These are phyloP conservation scores for Stemphylium lycopersici DNA, from an alignment of 2,329 filamentous ascomycete species.

Conservation along the genomic window DNA sequence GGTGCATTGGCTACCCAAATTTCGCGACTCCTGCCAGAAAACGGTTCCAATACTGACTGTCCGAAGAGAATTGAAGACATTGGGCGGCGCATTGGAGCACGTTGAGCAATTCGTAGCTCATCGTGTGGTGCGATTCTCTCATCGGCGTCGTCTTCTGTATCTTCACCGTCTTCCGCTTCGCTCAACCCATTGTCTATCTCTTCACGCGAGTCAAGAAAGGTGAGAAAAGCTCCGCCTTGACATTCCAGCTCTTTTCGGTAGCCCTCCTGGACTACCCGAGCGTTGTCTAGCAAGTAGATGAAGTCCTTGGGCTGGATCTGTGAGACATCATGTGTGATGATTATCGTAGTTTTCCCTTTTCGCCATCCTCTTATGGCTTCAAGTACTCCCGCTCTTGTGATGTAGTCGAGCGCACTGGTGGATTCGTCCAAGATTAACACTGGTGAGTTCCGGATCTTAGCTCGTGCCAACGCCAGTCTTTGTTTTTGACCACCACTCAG, in stretches of 20 bases:
- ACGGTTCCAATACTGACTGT: slow-evolving; percentile 26
- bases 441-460: slow-evolving; percentile 75
- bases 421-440: slow-evolving; percentile 88
- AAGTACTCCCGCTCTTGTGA: slow-evolving; percentile 71
- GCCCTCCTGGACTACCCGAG: slow-evolving; percentile 72
- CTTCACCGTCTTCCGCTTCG: slow-evolving; percentile 7
- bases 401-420: slow-evolving; percentile 83
- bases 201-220: slow-evolving; percentile 24
- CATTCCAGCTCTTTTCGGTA: slow-evolving; percentile 62
- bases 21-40: slow-evolving; percentile 6
- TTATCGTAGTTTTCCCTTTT: slow-evolving; percentile 80
- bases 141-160: slow-evolving; percentile 18
- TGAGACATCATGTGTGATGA: slow-evolving; percentile 88
- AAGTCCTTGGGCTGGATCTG: slow-evolving; percentile 77
- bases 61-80: slow-evolving; percentile 25
- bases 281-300: slow-evolving; percentile 78
- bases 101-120: slow-evolving; percentile 18
- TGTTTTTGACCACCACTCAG: slow-evolving; percentile 88
- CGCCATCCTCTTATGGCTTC: slow-evolving; percentile 79
- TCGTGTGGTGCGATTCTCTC: slow-evolving; percentile 26
- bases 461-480: slow-evolving; percentile 78
- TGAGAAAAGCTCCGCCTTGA: slow-evolving; percentile 54
- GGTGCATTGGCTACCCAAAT: slow-evolving; percentile 2
- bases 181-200: slow-evolving; percentile 9
- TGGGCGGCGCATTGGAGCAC: slow-evolving; percentile 17